A percentile compares a stretch with the other conserved stretches of the same genome.
Conservation (phyloP, 2,329 filamentous ascomycete species). For the Cladosporium sp. region DNA sequence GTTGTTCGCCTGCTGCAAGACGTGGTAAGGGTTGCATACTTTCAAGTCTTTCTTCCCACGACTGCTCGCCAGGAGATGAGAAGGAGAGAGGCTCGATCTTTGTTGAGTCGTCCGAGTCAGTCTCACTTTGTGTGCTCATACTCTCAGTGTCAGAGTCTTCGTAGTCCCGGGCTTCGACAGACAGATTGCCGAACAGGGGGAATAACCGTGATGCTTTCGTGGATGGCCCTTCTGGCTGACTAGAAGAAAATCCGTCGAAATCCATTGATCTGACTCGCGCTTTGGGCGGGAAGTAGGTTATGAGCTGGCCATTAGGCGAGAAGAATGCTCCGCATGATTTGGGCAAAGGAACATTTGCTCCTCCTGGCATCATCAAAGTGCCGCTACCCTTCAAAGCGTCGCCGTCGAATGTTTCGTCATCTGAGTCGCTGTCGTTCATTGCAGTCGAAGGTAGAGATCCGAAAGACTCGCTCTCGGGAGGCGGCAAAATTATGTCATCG, state of each 20-base stretch:
- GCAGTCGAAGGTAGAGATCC: conserved; percentile 43
- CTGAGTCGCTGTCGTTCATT: conserved; percentile 38
- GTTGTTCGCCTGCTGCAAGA: conserved; percentile 44
- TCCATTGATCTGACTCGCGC: conserved; percentile 41
- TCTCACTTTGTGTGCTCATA: not conserved
- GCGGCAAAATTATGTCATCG: conserved; percentile 54
- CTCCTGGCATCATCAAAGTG: conserved; percentile 55
- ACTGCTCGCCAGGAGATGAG: conserved; percentile 14
- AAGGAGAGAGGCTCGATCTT: not conserved
- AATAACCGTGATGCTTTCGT: conserved; percentile 28
- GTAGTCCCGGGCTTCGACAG: conserved; percentile 23
- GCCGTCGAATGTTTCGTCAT: conserved; percentile 66
- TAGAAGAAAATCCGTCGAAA: conserved; percentile 50
- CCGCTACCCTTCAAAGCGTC: conserved; percentile 47
- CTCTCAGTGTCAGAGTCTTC: conserved; percentile 23
- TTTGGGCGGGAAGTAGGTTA: conserved; percentile 59
- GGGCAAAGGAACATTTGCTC: conserved; percentile 63
- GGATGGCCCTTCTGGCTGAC: conserved; percentile 22
- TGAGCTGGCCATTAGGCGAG: conserved; percentile 56
- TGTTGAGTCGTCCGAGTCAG: not conserved
- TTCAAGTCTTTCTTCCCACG: conserved; percentile 21
- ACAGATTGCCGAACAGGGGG: conserved; percentile 33
- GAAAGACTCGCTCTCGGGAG: conserved; percentile 58
- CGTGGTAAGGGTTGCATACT: conserved; percentile 9
- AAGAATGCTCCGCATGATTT: conserved; percentile 60